These are phyloP conservation scores for Quaeritorhiza haematococci DNA, from an alignment of 371 early-diverging fungal genomes.

Conservation along the genomic window DNA sequence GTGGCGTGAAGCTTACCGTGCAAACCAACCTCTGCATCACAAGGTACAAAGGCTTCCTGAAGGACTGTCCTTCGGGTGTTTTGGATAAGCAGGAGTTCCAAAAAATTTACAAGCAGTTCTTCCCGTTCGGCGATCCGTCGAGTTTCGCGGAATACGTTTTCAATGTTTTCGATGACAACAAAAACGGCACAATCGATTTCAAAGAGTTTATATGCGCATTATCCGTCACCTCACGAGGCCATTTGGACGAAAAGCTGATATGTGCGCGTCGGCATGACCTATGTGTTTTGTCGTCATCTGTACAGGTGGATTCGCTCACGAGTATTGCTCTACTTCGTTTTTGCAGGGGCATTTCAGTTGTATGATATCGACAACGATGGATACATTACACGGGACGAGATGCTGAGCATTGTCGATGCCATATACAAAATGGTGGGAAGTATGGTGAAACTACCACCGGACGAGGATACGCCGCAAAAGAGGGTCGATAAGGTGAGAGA, in stretches of 20 bases:
- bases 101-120: constrained; percentile 93
- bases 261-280: constrained; percentile 45
- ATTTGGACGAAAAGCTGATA: constrained; percentile 80
- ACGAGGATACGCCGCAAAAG: constrained; percentile 81
- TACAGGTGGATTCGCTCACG: background rate
- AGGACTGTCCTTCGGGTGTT: constrained; percentile 85
- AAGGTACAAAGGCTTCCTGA: constrained; percentile 93
- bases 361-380: constrained; percentile 92
- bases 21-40: constrained; percentile 18
- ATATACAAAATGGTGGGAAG: constrained; percentile 92
- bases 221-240: constrained; percentile 78
- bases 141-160: constrained; percentile 74
- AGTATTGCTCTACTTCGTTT: background rate
- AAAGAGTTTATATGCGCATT: constrained; percentile 88
- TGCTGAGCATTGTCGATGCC: constrained; percentile 84
- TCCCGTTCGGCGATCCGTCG: constrained; percentile 92
- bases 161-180: constrained; percentile 37
- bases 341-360: constrained; percentile 60
- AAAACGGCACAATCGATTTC: constrained; percentile 73
- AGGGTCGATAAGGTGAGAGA: constrained; percentile 65
- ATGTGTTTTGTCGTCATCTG: background rate
- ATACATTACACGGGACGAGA: constrained; percentile 80
- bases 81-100: constrained; percentile 82
- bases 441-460: constrained; percentile 82
- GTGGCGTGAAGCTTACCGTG: background rate